Evolutionary conservation across 177 flowering plant species (phyloP).

Genomic region (Telopea speciosissima): DNA sequence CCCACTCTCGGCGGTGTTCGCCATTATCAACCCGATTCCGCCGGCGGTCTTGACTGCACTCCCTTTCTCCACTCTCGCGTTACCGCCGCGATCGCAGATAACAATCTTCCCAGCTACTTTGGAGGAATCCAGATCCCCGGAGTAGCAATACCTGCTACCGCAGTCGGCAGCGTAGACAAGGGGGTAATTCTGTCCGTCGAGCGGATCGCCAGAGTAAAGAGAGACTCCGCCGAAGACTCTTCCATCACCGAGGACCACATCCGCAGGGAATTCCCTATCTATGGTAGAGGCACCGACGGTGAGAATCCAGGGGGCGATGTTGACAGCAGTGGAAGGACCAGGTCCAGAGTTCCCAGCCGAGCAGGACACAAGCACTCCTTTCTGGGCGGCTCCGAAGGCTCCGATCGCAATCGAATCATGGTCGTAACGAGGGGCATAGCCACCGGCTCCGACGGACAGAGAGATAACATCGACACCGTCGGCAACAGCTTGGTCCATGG

Average conservation of each 20-base stretch:
- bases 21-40: conserved; percentile 76
- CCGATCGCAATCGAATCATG: conserved; percentile 38
- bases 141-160: conserved; percentile 51
- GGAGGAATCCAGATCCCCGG: conserved; percentile 34
- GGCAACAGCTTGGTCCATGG: conserved; percentile 58
- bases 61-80: conserved; percentile 84
- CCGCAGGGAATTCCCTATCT: conserved; percentile 29
- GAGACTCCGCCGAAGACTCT: conserved; percentile 43
- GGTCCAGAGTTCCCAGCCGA: conserved; percentile 44
- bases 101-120: conserved; percentile 76
- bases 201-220: conserved; percentile 53
- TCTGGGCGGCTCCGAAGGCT: conserved; percentile 30
- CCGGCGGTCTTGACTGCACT: conserved; percentile 68
- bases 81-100: conserved; percentile 83
- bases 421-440: conserved; percentile 9
- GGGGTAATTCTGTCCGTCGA: conserved; percentile 23
- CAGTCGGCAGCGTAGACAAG: conserved; percentile 52
- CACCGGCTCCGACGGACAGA: conserved; percentile 26
- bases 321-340: conserved; percentile 10
- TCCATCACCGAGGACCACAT: conserved; percentile 29
- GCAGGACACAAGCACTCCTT: conserved; percentile 31
- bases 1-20: conserved; percentile 67
- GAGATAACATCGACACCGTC: conserved; percentile 59
- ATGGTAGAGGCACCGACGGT: conserved; percentile 30
- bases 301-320: conserved; percentile 35